A percentile compares a stretch with the other conserved stretches of the same genome.
Evolutionary conservation across 2,329 filamentous ascomycete genomes (phyloP).

Genomic region (Calonectria honghensis): DNA sequence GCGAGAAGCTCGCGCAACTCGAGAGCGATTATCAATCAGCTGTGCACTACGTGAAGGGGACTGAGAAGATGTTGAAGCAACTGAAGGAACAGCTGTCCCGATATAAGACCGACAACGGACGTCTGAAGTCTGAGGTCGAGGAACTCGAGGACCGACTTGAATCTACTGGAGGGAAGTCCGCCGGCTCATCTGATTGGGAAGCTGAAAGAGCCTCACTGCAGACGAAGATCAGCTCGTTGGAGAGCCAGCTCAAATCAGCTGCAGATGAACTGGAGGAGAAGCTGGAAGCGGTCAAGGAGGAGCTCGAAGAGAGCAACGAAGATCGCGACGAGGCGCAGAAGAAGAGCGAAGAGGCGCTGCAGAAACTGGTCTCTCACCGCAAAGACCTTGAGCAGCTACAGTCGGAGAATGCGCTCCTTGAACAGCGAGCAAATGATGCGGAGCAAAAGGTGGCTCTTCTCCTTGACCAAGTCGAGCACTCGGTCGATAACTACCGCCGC

Average conservation of each 20-base stretch:
- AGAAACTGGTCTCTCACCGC: conserved; percentile 76
- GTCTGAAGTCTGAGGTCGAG: conserved; percentile 88
- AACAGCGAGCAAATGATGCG: conserved; percentile 89
- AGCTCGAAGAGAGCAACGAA: conserved; percentile 78
- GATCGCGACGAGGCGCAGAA: conserved; percentile 82
- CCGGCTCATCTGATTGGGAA: conserved; percentile 80
- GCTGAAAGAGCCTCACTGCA: conserved; percentile 81
- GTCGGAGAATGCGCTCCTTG: conserved; percentile 86
- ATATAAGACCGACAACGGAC: conserved; percentile 90
- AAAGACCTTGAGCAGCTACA: conserved; percentile 88
- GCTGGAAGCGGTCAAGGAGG: conserved; percentile 79
- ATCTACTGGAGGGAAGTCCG: conserved; percentile 58
- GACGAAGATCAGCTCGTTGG: conserved; percentile 80
- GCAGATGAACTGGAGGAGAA: conserved; percentile 82
- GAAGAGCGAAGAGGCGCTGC: conserved; percentile 71
- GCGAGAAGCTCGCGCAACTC: conserved; percentile 93
- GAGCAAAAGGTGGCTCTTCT: conserved; percentile 95
- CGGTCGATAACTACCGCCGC: conserved; percentile 95
- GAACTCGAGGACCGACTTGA: conserved; percentile 75
- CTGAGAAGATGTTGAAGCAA: conserved; percentile 98
- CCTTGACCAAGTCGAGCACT: conserved; percentile 94
- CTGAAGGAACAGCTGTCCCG: conserved; percentile 98
- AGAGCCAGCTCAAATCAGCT: conserved; percentile 80
- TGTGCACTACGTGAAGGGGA: conserved; percentile 98
- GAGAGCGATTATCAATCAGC: conserved; percentile 99